Percentiles rank a stretch among this genome's conserved stretches.
phyloP scores from a whole-genome alignment of 1,284 basidiomycete genomes.

The Ceratobasidium sp. region DNA sequence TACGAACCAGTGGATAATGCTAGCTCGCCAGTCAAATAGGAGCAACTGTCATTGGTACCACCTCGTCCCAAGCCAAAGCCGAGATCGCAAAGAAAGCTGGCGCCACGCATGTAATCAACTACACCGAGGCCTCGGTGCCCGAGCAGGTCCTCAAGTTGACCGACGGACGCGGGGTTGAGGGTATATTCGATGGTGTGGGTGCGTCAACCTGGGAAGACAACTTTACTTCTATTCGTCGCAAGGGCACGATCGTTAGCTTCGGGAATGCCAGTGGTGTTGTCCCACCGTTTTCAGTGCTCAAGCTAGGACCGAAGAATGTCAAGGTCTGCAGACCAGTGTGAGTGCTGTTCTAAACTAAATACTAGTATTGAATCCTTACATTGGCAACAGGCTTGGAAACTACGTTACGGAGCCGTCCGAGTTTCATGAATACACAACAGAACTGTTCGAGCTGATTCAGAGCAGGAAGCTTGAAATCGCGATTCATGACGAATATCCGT shows the following conservation, averaged over 20 bases:
- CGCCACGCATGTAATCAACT: conserved; percentile 86
- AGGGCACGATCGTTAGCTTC: conserved; percentile 85
- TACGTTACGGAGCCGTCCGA: conserved; percentile 78
- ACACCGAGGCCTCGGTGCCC: conserved; percentile 70
- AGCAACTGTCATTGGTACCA: conserved; percentile 91
- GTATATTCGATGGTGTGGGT: conserved; percentile 92
- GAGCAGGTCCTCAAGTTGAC: conserved; percentile 77
- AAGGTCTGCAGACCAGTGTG: conserved; percentile 78
- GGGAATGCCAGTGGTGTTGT: conserved; percentile 90
- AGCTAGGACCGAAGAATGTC: conserved; percentile 82
- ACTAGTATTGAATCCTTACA: too few species aligned
- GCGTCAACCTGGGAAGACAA: conserved; percentile 74
- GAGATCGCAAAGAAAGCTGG: conserved; percentile 80
- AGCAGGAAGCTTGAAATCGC: conserved; percentile 70
- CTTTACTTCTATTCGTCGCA: conserved; percentile 79
- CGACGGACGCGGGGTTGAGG: conserved; percentile 82
- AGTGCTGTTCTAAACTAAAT: conserved; percentile 47
- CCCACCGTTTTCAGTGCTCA: conserved; percentile 73
- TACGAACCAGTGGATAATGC: not conserved
- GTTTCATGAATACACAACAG: conserved; percentile 65
- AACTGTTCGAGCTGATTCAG: conserved; percentile 72
- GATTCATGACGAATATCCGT: conserved; percentile 82
- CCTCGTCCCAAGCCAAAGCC: conserved; percentile 85
- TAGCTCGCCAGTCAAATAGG: conserved; percentile 61
- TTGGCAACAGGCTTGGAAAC: conserved; percentile 49